Percentiles rank a stretch among this genome's conserved stretches.
These are phyloP conservation scores for Gyromitra esculenta DNA, from an alignment of 2,329 filamentous ascomycete species.

Conservation along the genomic window DNA sequence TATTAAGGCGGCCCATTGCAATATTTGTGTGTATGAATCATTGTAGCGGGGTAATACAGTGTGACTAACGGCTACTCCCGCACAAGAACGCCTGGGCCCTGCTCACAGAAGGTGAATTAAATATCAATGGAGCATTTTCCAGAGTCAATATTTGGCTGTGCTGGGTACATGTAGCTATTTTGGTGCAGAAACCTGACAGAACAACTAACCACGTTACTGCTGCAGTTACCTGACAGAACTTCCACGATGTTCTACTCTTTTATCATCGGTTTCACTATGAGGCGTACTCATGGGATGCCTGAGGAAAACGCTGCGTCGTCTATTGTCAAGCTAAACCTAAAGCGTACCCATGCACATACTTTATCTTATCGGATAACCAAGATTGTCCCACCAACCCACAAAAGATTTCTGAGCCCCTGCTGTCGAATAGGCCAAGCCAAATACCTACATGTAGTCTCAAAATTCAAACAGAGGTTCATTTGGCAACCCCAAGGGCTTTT, in stretches of 20 bases:
- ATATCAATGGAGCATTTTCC: neutral
- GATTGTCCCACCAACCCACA: neutral
- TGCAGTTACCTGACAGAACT: neutral
- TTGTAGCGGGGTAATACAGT: constrained; percentile 35
- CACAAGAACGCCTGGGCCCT: neutral
- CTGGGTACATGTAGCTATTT: neutral
- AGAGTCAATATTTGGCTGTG: neutral
- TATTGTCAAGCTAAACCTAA: neutral
- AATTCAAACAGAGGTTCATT: too few species aligned
- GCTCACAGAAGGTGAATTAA: neutral
- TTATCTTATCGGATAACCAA: neutral
- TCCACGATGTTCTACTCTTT: too few species aligned
- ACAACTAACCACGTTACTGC: too few species aligned
- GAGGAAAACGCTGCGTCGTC: neutral
- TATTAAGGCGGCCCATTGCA: constrained; percentile 26
- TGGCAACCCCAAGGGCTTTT: too few species aligned
- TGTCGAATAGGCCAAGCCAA: too few species aligned
- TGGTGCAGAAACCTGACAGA: neutral
- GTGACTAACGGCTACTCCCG: constrained; percentile 3
- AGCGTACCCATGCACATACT: neutral
- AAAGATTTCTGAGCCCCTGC: too few species aligned
- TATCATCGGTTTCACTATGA: neutral
- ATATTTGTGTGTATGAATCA: neutral
- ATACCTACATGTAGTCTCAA: too few species aligned
- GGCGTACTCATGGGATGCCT: neutral